phyloP scores from a whole-genome alignment of 2,329 filamentous ascomycete species.

The Sphaerulina vaccinii region DNA sequence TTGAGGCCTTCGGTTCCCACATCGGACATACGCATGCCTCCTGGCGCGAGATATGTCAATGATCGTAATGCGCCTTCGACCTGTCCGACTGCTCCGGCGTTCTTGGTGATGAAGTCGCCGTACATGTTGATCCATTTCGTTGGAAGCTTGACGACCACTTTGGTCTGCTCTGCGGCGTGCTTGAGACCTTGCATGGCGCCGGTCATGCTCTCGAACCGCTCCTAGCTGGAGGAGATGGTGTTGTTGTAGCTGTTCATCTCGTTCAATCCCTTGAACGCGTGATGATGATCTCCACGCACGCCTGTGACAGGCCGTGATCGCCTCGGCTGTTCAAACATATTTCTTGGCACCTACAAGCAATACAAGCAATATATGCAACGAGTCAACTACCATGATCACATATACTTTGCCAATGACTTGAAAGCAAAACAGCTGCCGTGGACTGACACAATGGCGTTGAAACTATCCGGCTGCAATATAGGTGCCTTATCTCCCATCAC shows the following conservation, averaged over 20 bases:
- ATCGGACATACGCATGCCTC: slow-evolving; percentile 86
- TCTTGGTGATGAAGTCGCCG: slow-evolving; percentile 90
- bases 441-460: neutral
- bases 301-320: neutral
- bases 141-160: slow-evolving; percentile 33
- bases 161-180: slow-evolving; percentile 33
- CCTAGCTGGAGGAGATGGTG: neutral
- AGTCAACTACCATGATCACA: neutral
- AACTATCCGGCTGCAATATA: neutral
- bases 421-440: neutral
- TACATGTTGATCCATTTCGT: slow-evolving; percentile 56
- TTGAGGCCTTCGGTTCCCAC: slow-evolving; percentile 83
- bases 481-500: neutral
- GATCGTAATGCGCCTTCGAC: slow-evolving; percentile 92
- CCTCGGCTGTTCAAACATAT: neutral
- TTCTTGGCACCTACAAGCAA: neutral
- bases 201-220: slow-evolving; percentile 8
- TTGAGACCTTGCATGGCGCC: slow-evolving; percentile 32
- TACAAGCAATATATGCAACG: neutral
- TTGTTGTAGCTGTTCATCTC: neutral
- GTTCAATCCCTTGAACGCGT: neutral
- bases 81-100: slow-evolving; percentile 87
- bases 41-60: slow-evolving; percentile 91
- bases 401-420: neutral
- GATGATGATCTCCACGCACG: neutral